Evolutionary conservation across 148 eudicot species (phyloP), one percentile per base, ranked within the genome.

Genomic region (Pouteria glomerata): DNA sequence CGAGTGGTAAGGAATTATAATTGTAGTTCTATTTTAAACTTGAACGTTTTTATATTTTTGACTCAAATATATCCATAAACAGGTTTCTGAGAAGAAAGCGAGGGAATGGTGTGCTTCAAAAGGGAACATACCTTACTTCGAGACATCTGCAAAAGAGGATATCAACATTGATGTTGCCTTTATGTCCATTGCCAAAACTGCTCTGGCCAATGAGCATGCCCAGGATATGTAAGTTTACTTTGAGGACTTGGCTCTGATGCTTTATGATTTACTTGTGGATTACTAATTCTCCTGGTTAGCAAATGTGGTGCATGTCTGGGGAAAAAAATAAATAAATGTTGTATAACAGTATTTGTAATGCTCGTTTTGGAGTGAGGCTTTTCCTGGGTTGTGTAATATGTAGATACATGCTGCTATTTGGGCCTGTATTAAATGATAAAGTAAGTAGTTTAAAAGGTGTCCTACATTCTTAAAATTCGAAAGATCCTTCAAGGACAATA

Each of bases 91-190:
- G 75, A 90, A 84, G 81, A 84, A 82, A 75, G 96, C 90, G 1
- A 85, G 67, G 80, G 92, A 85, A 14, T 90, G 96, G 96, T 90
- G 96, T 79, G 82, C 85, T 60, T 80, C 89, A 61, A 87, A 84
- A 74, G 92, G 96, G 59, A 82, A 85, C 69, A 82, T 90, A 53
- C 88, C 92, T 63, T 90, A 90, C 79, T 85, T 78, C 50, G 96
- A 90, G 83, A 90, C 96, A 67, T 90, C 96, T 72, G 96, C 96
- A 45, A 90, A 90, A 72, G 91, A 90, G 78, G 89, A 90, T 73
- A 72, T 76, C 74, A 90, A 90, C 74, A 92, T 90, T 44, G 96
- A 90, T 76, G 80, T 82, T 66, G 91, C 96, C 61, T 90, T 90
- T 72, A 73, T 85, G 33, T 82, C 81, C 27, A 90, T 90, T 48